Evolutionary conservation across 2,329 filamentous ascomycete genomes (phyloP).

Genomic region (Fusarium lateritium): DNA sequence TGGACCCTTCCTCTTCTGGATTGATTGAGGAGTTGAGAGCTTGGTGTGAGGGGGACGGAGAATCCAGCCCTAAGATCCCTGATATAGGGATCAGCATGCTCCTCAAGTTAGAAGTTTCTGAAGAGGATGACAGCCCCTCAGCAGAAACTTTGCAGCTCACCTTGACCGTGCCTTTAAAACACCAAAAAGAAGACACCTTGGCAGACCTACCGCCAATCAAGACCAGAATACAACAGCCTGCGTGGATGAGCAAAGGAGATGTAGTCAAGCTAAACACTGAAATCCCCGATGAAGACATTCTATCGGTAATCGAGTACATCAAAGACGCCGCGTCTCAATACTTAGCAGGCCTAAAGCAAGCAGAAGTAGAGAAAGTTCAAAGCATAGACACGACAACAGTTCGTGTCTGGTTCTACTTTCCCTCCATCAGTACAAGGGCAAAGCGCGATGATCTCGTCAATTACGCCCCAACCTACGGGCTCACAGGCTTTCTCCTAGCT

Average conservation of each 20-base stretch:
- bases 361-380: background rate
- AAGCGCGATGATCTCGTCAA: slow-evolving; percentile 71
- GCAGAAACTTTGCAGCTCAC: slow-evolving; percentile 52
- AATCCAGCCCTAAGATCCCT: slow-evolving; percentile 4
- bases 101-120: slow-evolving; percentile 47
- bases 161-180: slow-evolving; percentile 54
- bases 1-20: slow-evolving; percentile 44
- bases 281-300: slow-evolving; percentile 62
- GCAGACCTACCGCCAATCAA: slow-evolving; percentile 58
- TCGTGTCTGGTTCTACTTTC: slow-evolving; percentile 75
- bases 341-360: slow-evolving; percentile 43
- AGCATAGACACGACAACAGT: slow-evolving; percentile 53
- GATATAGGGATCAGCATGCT: slow-evolving; percentile 42
- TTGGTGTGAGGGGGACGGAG: slow-evolving; percentile 44
- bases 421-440: slow-evolving; percentile 70
- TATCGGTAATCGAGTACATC: slow-evolving; percentile 62
- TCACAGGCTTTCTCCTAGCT: slow-evolving; percentile 72
- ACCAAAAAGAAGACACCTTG: background rate
- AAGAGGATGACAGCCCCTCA: slow-evolving; percentile 9
- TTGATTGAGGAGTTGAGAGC: slow-evolving; percentile 40
- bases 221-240: slow-evolving; percentile 63
- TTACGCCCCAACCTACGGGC: slow-evolving; percentile 64
- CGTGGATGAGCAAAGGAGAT: slow-evolving; percentile 67
- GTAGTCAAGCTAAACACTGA: slow-evolving; percentile 55
- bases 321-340: slow-evolving; percentile 55